Percentiles rank a stretch among this genome's conserved stretches.
Evolutionary conservation across 106 monocot genomes (phyloP).

Genomic region (Alisma plantagoaquatica): DNA sequence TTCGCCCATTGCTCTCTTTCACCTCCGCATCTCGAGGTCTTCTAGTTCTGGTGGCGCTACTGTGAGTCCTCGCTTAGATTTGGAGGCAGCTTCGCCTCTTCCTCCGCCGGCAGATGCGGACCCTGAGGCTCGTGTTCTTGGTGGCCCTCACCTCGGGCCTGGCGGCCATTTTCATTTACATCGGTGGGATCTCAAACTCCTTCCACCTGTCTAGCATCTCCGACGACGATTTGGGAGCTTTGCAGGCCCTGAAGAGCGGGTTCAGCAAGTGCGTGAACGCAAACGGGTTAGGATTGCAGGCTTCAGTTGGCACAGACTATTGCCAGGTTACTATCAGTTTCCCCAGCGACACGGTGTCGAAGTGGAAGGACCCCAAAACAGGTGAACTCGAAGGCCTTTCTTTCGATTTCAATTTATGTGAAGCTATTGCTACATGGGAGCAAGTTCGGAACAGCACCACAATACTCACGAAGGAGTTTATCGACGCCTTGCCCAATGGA

Average conservation of each 20-base stretch:
- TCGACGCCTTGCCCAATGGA: slow-evolving; percentile 94
- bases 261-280: slow-evolving; percentile 80
- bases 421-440: slow-evolving; percentile 91
- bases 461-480: slow-evolving; percentile 90
- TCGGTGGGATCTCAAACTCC: slow-evolving; percentile 37
- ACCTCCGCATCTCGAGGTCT: too few species aligned
- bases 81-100: too few species aligned
- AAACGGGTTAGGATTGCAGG: slow-evolving; percentile 85
- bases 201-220: slow-evolving; percentile 28
- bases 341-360: slow-evolving; percentile 62
- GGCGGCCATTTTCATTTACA: slow-evolving; percentile 47
- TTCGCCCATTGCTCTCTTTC: too few species aligned
- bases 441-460: slow-evolving; percentile 93
- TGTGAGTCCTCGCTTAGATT: too few species aligned
- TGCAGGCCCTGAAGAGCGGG: slow-evolving; percentile 29
- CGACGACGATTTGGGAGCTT: slow-evolving; percentile 33
- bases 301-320: slow-evolving; percentile 37
- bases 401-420: slow-evolving; percentile 95
- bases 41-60: too few species aligned
- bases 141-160: slow-evolving; percentile 32
- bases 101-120: too few species aligned
- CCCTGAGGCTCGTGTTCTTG: slow-evolving; percentile 32
- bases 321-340: slow-evolving; percentile 68
- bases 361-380: slow-evolving; percentile 89
- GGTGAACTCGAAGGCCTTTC: slow-evolving; percentile 86